These are phyloP conservation scores for Fusarium sp. DNA, from an alignment of 2,329 filamentous ascomycete species.

Conservation along the genomic window DNA sequence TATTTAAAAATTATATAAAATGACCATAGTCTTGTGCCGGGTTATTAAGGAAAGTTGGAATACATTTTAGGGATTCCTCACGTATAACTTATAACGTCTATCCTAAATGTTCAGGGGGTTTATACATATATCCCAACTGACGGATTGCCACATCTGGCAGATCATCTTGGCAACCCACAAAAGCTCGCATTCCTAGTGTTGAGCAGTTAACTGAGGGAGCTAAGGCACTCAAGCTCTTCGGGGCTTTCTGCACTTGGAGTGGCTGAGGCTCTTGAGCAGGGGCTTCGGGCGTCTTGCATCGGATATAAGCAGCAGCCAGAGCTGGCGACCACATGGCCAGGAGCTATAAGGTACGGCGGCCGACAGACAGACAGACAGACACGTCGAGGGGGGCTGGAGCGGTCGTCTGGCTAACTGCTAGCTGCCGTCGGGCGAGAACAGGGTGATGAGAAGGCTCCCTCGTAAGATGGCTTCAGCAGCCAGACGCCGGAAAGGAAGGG, in stretches of 20 bases:
- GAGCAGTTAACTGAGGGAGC: not conserved
- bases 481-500: not conserved
- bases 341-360: not conserved
- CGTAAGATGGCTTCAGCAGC: not conserved
- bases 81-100: too few species aligned
- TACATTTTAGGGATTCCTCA: too few species aligned
- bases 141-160: not conserved
- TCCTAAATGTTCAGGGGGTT: too few species aligned
- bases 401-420: conserved; percentile 16
- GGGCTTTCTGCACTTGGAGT: not conserved
- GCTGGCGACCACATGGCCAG: not conserved
- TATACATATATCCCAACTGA: not conserved
- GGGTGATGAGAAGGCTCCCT: not conserved
- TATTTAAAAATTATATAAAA: too few species aligned
- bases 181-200: conserved; percentile 15
- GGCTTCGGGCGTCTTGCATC: not conserved
- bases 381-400: not conserved
- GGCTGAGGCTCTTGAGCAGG: conserved; percentile 1
- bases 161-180: not conserved
- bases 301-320: not conserved
- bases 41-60: too few species aligned
- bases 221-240: not conserved
- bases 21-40: too few species aligned
- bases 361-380: conserved; percentile 13
- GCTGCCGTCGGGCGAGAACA: not conserved